phyloP scores from a whole-genome alignment of 331 rosid species.

The Cydonia oblonga region DNA sequence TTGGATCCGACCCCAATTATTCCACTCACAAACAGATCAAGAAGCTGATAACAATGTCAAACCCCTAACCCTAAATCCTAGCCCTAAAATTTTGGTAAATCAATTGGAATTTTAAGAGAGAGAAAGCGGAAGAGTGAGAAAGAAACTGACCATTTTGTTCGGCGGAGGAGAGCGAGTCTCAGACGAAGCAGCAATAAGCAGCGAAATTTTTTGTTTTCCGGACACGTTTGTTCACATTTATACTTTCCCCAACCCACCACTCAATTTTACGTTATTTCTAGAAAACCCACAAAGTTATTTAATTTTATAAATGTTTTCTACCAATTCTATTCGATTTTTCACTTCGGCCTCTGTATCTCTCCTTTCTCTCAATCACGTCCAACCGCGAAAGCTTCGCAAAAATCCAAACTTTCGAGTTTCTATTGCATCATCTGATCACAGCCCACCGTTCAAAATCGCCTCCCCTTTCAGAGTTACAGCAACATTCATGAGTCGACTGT shows the following conservation, averaged over 20 bases:
- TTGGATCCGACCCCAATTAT: background rate
- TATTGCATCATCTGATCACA: background rate
- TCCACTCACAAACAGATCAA: background rate
- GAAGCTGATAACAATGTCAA: background rate
- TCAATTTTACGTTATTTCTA: background rate
- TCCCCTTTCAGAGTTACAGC: background rate
- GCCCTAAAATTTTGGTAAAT: background rate
- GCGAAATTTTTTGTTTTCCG: background rate
- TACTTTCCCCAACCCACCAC: slow-evolving; percentile 3
- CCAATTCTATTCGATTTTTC: background rate
- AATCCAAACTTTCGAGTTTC: background rate
- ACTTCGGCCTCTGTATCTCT: background rate
- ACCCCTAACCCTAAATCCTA: background rate
- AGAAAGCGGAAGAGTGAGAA: background rate
- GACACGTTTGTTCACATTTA: background rate
- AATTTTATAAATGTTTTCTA: too few relatives aligned
- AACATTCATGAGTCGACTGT: slow-evolving; percentile 1
- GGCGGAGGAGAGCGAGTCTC: background rate
- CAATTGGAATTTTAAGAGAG: background rate
- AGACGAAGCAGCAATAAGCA: background rate
- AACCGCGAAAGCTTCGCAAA: background rate
- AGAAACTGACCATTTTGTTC: slow-evolving; percentile 26
- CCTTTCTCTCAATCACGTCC: background rate
- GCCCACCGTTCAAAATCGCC: background rate
- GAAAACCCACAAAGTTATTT: background rate